Base-by-base conservation (phyloP, 176 grass and related monocot species). In the Leersia perrieri region DNA sequence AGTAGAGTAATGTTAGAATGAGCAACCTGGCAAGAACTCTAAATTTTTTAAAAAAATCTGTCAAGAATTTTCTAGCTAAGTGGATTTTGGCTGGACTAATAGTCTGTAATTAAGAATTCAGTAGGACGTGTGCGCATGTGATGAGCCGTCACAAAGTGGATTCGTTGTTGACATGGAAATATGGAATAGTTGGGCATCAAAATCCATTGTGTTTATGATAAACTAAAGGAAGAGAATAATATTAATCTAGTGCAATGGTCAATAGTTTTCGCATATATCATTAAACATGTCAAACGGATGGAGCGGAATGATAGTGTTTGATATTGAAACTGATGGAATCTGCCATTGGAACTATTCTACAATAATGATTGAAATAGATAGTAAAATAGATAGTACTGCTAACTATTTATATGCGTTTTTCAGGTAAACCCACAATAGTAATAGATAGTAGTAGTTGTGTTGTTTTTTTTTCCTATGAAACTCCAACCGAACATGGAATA, bases 81-180 rank as follows among this genome's bases (percentile, higher is more conserved):
- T 85, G 58, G 82, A 4, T 81, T 76, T 70, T 34, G 65, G 64
- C 82, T 33, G 34, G 72, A 29, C 82, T 75, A 63, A 23, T 68
- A 68, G 44, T 41, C 53, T 31, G 3, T 18, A 18, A 27, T 57
- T 34, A 79, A 74, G 16, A 34, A 74, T 75, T 39, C n/a, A 5
- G 4, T 42, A 14, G 63, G 70, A 61, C 22, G 0, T 35, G 11
- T 29, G 77, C 26, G 22, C 87, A 81, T 76, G 15, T 72, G 82
- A 80, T 41, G 27, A 51, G 39, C 53, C 65, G 72, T 71, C 71
- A 76, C 58, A 39, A 44, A 5, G 33, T 71, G 73, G 87, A 75
- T 85, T 41, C 70, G n/a, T 32, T 53, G 63, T 81, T 80, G 82
- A 76, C 71, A n/a, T n/a, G 6, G 38, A 39, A 1, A 39, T 4